phyloP scores from a whole-genome alignment of 1,139 yeast species.

The Debaryomyces fabryi region DNA sequence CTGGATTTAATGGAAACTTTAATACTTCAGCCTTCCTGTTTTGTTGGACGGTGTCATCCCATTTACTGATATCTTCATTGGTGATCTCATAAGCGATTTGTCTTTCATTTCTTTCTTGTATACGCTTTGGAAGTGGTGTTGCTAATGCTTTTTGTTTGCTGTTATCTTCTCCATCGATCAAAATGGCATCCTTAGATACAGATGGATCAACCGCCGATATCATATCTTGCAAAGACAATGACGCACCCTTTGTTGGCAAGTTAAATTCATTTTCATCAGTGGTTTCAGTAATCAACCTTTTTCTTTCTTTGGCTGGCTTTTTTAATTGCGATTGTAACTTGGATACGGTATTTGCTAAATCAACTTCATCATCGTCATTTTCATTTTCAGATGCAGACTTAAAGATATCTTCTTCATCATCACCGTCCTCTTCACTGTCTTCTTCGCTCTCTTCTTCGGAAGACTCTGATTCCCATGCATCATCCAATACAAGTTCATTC shows the following conservation, averaged over 20 bases:
- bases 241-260: constrained; percentile 61
- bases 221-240: constrained; percentile 74
- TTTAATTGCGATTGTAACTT: constrained; percentile 31
- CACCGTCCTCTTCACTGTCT: constrained; percentile 31
- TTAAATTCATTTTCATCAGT: constrained; percentile 72
- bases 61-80: constrained; percentile 80
- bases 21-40: constrained; percentile 86
- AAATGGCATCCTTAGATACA: constrained; percentile 49
- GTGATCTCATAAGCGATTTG: constrained; percentile 89
- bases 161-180: constrained; percentile 43
- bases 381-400: constrained; percentile 18
- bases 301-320: constrained; percentile 41
- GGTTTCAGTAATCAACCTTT: constrained; percentile 51
- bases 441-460: constrained; percentile 21
- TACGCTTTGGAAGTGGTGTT: constrained; percentile 83
- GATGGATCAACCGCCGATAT: constrained; percentile 60
- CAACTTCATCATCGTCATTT: constrained; percentile 34
- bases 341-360: constrained; percentile 38
- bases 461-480: constrained; percentile 41
- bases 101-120: constrained; percentile 85
- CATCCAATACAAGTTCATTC: constrained; percentile 46
- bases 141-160: constrained; percentile 53
- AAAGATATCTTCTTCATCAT: constrained; percentile 31
- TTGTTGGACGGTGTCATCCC: constrained; percentile 82
- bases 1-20: constrained; percentile 68